Evolutionary conservation across 2,329 filamentous ascomycete species (phyloP), one percentile per base, ranked within the genome.

Genomic region (Paracamarosporium sp.): DNA sequence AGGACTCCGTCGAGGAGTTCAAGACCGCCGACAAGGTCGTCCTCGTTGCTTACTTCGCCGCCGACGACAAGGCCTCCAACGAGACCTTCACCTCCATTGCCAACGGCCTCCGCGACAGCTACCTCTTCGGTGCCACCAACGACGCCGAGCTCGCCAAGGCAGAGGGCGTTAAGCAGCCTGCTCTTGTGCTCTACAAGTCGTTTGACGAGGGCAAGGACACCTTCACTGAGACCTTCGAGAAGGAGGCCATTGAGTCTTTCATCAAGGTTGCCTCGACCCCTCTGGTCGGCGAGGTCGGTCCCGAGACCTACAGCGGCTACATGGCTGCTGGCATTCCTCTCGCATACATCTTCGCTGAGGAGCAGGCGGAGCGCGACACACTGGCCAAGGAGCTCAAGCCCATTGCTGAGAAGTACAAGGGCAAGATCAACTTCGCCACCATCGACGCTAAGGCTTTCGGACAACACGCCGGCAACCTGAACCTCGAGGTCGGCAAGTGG

Each of bases 11-110:
- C 54, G 91, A 93, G 76, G 93, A 97, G 71, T 97, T 99, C 89
- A 98, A 98, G 89, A 94, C 90, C 59, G 88, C 93, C 76, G 95
- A 99, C 83, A 97, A 97, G 85, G 92, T 98, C 63, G 94, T 98
- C 59, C 80, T 98, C 55, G 88, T 99, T 63, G 94, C 89, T 68
- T 99, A 93, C 86, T 86, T 97, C 72, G 88, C 88, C 63, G 82
- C 86, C 57, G 88, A 90, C 62, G 89, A 91, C 78, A 96, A 96
- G 86, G 80, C 88, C 65, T 92, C 92, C 67, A 96, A 92, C 82
- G 87, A 94, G 78, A 93, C 90, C 70, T 98, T 93, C 83, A 86
- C 88, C 66, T 83, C 87, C 60, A 85, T 90, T 59, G 90, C 92
- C 80, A 80, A 86, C 55, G 69, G 84, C 89, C 87, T 94, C 76